Evolutionary conservation across 2,329 filamentous ascomycete genomes (phyloP), one percentile per base, ranked within the genome.

Genomic region (Ramularia endophylla): DNA sequence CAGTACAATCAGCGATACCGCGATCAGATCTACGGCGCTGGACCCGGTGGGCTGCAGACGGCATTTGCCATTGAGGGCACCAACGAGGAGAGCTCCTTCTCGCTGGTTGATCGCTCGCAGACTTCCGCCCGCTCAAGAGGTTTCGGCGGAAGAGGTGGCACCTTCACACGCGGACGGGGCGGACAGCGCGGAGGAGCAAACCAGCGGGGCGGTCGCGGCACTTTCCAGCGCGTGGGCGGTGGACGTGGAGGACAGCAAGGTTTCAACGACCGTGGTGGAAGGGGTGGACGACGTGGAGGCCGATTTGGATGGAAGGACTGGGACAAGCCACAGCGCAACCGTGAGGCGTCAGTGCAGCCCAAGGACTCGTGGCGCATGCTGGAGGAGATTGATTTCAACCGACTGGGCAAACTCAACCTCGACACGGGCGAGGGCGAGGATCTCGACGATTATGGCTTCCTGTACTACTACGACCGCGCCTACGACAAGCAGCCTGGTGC

Each of bases 271-370:
- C 75, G 81, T 48, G 74, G 76, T 46, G 83, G 77, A 39, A 79
- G 81, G 40, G 81, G 82, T 58, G 22, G 22, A 25, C 73, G 85
- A 52, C 81, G 86, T 47, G 85, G 87, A 38, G 83, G 92, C 54
- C 81, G 92, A 56, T 95, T 95, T 61, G 92, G 92, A 64, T 97
- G 92, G 90, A 94, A 92, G 71, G 92, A 98, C 65, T 95, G 88
- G 65, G 92, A 98, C 73, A 97, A 97, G 81, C 92, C 92, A 47
- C 80, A 90, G 66, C 83, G 92, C 60, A 95, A 94, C 70, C 86
- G 92, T 47, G 92, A 98, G 71, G 85, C 90, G 8, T 95, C 88
- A 27, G 87, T 98, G 62, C 90, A 90, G 71, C 88, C 97, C 68
- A 94, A 94, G 70, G 80, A 89, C 16, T 89, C 95, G 65, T 98